A percentile compares a stretch with the other conserved stretches of the same genome.
phyloP scores from a whole-genome alignment of 176 grass and related monocot genomes.

The Musa beccarii region DNA sequence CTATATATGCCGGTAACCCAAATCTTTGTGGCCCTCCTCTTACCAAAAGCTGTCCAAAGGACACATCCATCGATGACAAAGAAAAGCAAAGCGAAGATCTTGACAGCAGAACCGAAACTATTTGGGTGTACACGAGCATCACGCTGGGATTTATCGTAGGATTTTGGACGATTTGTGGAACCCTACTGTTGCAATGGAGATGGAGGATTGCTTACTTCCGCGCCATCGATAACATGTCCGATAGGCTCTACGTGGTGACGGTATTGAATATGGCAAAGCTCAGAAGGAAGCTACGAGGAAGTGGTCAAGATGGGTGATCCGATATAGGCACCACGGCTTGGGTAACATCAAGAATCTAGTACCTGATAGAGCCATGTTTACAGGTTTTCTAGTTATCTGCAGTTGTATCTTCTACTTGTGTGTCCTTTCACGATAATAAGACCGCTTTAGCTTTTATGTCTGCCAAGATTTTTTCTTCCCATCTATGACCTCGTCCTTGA shows the following conservation, averaged over 20 bases:
- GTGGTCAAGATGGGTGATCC: too few species aligned
- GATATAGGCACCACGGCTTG: too few species aligned
- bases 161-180: conserved; percentile 24
- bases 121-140: conserved; percentile 3
- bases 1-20: not conserved
- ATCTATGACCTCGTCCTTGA: too few species aligned
- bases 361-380: too few species aligned
- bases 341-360: too few species aligned
- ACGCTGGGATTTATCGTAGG: conserved; percentile 18
- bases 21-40: conserved; percentile 9
- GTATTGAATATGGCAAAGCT: not conserved
- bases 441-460: too few species aligned
- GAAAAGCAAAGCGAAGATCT: not conserved
- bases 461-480: too few species aligned
- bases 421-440: too few species aligned
- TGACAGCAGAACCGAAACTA: too few species aligned
- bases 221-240: conserved; percentile 13
- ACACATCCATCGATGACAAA: not conserved
- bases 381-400: too few species aligned
- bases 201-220: conserved; percentile 22
- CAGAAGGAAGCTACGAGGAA: not conserved
- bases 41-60: conserved; percentile 2
- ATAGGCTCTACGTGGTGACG: not conserved
- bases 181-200: conserved; percentile 13
- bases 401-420: too few species aligned